These are phyloP conservation scores for Ophiostoma tasmaniense DNA, from an alignment of 2,329 filamentous ascomycete species.

Conservation along the genomic window DNA sequence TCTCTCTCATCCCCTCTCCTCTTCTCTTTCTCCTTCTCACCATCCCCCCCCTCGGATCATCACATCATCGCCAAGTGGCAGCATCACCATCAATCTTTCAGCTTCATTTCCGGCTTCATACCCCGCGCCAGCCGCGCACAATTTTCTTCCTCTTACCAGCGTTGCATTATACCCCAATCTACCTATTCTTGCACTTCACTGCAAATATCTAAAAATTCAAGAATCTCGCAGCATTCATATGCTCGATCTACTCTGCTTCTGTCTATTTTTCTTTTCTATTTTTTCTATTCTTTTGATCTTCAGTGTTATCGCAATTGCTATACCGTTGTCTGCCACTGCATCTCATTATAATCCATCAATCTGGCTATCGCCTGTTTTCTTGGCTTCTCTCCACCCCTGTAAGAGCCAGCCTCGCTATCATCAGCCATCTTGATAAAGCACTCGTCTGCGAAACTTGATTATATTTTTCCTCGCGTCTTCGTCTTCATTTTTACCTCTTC, in stretches of 20 bases:
- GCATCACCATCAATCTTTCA: not conserved
- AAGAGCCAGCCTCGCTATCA: not conserved
- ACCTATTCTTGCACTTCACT: not conserved
- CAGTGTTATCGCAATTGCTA: not conserved
- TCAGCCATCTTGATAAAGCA: not conserved
- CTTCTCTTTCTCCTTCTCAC: not conserved
- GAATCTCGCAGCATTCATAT: not conserved
- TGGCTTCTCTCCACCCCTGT: not conserved
- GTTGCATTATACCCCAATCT: not conserved
- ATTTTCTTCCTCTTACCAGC: not conserved
- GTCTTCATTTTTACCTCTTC: not conserved
- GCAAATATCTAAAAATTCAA: not conserved
- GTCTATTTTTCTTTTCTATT: not conserved
- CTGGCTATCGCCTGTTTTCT: not conserved
- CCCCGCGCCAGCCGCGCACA: not conserved
- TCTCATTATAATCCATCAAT: not conserved
- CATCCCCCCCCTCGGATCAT: not conserved
- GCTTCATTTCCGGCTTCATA: not conserved
- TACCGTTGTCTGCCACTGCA: not conserved
- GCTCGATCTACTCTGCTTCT: not conserved
- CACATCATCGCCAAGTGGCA: not conserved
- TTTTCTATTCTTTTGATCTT: not conserved
- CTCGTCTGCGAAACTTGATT: not conserved
- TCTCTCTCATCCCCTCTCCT: not conserved
- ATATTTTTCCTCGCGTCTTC: not conserved